phyloP scores from a whole-genome alignment of 2,329 filamentous ascomycete genomes.

The Seiridium cupressi region DNA sequence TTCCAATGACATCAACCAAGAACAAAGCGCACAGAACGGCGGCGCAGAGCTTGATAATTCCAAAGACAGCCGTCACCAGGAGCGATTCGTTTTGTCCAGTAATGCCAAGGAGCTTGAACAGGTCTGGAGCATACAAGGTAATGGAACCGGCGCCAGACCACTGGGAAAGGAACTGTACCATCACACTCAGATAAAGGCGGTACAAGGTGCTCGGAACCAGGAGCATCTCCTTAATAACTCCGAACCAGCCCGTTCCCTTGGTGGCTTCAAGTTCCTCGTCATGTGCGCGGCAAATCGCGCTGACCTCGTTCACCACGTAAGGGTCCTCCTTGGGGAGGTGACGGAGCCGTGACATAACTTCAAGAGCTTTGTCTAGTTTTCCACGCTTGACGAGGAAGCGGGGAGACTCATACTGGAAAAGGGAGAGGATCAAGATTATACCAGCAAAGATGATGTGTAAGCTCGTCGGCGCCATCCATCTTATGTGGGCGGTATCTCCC shows the following conservation, averaged over 20 bases:
- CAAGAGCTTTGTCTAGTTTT: constrained; percentile 55
- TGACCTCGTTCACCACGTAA: constrained; percentile 61
- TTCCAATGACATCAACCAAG: constrained; percentile 75
- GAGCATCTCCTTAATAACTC: constrained; percentile 68
- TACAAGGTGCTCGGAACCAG: constrained; percentile 68
- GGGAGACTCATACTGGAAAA: constrained; percentile 68
- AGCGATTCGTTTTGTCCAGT: constrained; percentile 67
- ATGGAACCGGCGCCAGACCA: constrained; percentile 74
- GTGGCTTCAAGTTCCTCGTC: constrained; percentile 72
- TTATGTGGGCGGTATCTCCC: constrained; percentile 40
- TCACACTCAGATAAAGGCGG: constrained; percentile 65
- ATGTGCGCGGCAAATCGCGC: constrained; percentile 62
- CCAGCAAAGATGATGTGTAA: constrained; percentile 77
- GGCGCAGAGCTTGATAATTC: constrained; percentile 69
- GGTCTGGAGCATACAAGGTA: constrained; percentile 72
- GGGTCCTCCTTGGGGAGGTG: constrained; percentile 57
- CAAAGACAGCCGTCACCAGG: constrained; percentile 73
- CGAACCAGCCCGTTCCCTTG: constrained; percentile 61
- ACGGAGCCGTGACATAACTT: constrained; percentile 56
- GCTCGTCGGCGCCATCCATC: constrained; percentile 65
- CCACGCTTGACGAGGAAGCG: constrained; percentile 68
- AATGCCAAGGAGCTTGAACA: constrained; percentile 71
- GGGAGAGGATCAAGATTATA: constrained; percentile 68
- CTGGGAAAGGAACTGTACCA: constrained; percentile 70
- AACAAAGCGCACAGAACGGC: constrained; percentile 71